phyloP scores from a whole-genome alignment of 495 filamentous ascomycete genomes.

The Bacidia gigantensis region DNA sequence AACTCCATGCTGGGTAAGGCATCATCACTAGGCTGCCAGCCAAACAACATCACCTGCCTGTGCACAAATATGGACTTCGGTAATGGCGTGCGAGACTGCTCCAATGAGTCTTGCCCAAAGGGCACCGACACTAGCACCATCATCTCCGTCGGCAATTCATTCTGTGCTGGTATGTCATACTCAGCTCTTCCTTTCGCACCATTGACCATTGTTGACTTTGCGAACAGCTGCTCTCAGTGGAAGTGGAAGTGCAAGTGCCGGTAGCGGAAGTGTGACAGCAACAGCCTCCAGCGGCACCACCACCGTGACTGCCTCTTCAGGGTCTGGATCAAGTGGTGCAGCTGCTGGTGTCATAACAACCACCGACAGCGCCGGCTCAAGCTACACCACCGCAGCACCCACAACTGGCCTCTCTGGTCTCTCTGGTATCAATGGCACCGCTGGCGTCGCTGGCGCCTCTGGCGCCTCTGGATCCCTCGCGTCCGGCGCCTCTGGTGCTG shows the following conservation, averaged over 20 bases:
- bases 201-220: no score
- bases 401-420: slow-evolving; percentile 2
- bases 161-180: slow-evolving; percentile 21
- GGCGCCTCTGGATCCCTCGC: slow-evolving; percentile 7
- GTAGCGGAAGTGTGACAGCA: slow-evolving; percentile 17
- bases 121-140: slow-evolving; percentile 7
- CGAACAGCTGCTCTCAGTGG: slow-evolving; percentile 8
- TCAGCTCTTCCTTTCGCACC: slow-evolving; percentile 1
- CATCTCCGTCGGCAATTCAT: slow-evolving; percentile 14
- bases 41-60: slow-evolving; percentile 48
- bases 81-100: slow-evolving; percentile 71
- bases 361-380: slow-evolving; percentile 13
- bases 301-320: slow-evolving; percentile 15
- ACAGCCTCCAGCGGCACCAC: slow-evolving; percentile 20
- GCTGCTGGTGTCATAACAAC: slow-evolving; percentile 12
- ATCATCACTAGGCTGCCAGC: slow-evolving; percentile 36
- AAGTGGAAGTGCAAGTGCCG: slow-evolving; percentile 11
- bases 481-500: slow-evolving; percentile 10
- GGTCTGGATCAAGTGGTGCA: not conserved
- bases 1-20: slow-evolving; percentile 58
- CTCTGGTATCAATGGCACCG: not conserved
- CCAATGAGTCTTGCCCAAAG: slow-evolving; percentile 44
- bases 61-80: slow-evolving; percentile 55
- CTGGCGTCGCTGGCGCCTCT: not conserved
- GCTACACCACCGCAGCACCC: slow-evolving; percentile 19